Conservation (phyloP, 441 rosid genomes). For the Euphorbia celastroides region DNA sequence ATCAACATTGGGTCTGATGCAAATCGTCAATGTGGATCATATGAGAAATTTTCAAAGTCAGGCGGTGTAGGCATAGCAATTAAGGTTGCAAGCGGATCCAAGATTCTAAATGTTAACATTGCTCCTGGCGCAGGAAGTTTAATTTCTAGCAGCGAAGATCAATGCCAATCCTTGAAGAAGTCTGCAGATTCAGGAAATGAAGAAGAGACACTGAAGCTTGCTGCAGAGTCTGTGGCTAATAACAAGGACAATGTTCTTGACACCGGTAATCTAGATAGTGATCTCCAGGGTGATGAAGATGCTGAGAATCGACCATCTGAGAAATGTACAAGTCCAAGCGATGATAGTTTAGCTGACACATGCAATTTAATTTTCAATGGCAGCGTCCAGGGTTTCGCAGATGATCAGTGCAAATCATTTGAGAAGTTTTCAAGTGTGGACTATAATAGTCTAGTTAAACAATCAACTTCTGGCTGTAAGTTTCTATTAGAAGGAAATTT, state of each 20-base stretch:
- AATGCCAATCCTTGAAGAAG: constrained; percentile 4
- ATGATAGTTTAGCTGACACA: constrained; percentile 2
- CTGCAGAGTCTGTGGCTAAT: neutral
- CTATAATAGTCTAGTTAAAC: no score
- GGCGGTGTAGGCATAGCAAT: constrained; percentile 3
- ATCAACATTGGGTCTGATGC: neutral
- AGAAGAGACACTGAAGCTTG: neutral
- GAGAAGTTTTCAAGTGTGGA: no score
- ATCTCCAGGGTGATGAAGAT: neutral
- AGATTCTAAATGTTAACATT: neutral
- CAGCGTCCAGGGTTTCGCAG: no score
- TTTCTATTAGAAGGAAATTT: neutral
- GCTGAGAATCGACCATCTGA: constrained; percentile 5
- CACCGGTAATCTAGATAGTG: constrained; percentile 14
- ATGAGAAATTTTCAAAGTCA: constrained; percentile 1
- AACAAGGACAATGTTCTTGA: constrained; percentile 2
- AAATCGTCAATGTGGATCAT: constrained; percentile 9
- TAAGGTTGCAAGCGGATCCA: constrained; percentile 1
- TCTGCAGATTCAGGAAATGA: constrained; percentile 10
- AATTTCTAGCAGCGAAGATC: constrained; percentile 5
- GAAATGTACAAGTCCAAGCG: constrained; percentile 1
- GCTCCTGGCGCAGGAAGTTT: constrained; percentile 15
- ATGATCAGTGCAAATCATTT: constrained; percentile 9
- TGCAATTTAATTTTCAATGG: no score
- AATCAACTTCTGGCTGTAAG: neutral